Evolutionary conservation across 768 basidiomycete species (phyloP).

Genomic region (Hydnomerulius pinastri): DNA sequence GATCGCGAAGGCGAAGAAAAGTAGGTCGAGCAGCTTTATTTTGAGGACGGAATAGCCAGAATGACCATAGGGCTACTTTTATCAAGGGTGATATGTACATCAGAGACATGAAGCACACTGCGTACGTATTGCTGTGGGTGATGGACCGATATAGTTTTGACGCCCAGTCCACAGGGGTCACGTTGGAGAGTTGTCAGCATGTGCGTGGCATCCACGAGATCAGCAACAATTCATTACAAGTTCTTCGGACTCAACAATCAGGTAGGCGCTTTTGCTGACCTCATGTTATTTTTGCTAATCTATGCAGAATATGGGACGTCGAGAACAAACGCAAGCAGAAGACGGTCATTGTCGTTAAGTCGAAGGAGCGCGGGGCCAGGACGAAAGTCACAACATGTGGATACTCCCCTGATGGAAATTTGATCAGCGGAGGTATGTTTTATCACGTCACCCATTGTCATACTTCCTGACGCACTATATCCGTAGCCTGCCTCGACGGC

Average conservation of each 20-base stretch:
- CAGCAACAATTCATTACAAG: conserved; percentile 83
- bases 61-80: conserved; percentile 67
- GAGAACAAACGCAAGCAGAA: conserved; percentile 94
- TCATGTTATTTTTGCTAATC: conserved; percentile 3
- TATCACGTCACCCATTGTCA: conserved; percentile 11
- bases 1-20: conserved; percentile 91
- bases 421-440: conserved; percentile 82
- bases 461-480: conserved; percentile 7
- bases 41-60: conserved; percentile 43
- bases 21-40: conserved; percentile 50
- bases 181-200: conserved; percentile 87
- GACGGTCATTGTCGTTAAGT: conserved; percentile 94
- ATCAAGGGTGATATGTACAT: conserved; percentile 98
- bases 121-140: conserved; percentile 53
- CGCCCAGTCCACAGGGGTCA: conserved; percentile 68
- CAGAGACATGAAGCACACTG: conserved; percentile 98
- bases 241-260: conserved; percentile 94
- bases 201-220: conserved; percentile 92
- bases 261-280: conserved; percentile 47
- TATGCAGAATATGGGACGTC: conserved; percentile 86
- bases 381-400: conserved; percentile 88
- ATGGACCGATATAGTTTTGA: conserved; percentile 9
- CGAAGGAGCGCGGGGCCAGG: conserved; percentile 90
- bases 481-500: conserved; percentile 84
- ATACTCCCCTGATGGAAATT: conserved; percentile 87